These are phyloP conservation scores for Postia placenta DNA, from an alignment of 768 basidiomycete species.

Conservation along the genomic window DNA sequence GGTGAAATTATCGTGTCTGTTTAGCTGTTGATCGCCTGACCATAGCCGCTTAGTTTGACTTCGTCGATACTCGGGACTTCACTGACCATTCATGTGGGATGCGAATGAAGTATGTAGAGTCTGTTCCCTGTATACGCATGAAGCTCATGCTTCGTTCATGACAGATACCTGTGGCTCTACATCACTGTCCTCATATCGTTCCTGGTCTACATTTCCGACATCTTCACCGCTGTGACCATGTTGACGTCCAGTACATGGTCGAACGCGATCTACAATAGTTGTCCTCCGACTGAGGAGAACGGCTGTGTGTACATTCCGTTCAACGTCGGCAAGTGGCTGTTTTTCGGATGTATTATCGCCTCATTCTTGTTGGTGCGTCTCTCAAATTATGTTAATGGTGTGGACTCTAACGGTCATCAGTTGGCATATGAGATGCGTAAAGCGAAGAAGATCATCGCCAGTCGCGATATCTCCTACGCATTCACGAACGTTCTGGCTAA, in stretches of 20 bases:
- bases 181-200: constrained; percentile 92
- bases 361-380: constrained; percentile 88
- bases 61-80: constrained; percentile 91
- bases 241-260: constrained; percentile 88
- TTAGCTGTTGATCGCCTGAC: neutral
- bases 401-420: constrained; percentile 30
- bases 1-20: constrained; percentile 40
- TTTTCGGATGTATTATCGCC: constrained; percentile 97
- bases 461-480: constrained; percentile 95
- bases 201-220: constrained; percentile 95
- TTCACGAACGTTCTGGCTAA: constrained; percentile 98
- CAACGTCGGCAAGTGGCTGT: constrained; percentile 88
- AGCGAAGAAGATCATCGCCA: constrained; percentile 88
- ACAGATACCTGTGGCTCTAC: constrained; percentile 90
- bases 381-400: neutral
- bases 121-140: neutral
- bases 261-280: constrained; percentile 82
- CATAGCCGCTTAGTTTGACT: constrained; percentile 74
- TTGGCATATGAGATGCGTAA: constrained; percentile 90
- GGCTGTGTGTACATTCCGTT: constrained; percentile 87
- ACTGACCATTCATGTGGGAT: constrained; percentile 81
- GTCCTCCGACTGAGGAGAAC: constrained; percentile 40
- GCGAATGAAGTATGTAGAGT: constrained; percentile 64
- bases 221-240: constrained; percentile 96
- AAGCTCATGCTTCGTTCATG: constrained; percentile 2